Evolutionary conservation across 2,329 filamentous ascomycete genomes (phyloP), one percentile per base, ranked within the genome.

Genomic region (Sarocladiaceae sp.): DNA sequence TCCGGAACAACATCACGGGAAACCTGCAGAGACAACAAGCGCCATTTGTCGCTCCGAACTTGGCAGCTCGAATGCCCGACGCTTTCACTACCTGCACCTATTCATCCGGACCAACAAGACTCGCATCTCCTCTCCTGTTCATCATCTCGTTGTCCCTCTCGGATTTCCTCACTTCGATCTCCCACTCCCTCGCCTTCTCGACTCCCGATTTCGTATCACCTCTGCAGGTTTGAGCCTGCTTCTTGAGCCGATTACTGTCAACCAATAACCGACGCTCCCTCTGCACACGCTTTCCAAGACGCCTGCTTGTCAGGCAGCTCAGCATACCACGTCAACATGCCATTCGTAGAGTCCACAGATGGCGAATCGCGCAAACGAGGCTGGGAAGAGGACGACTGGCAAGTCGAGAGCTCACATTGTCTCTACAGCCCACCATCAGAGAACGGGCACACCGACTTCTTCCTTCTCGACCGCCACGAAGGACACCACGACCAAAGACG

Each of bases 331-430:
- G 23, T 18, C 39, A 64, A 52, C 33, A 71, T 71, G 68, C 68
- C 67, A 18, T 70, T 62, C 46, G 66, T 71, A 51, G 61, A 62
- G 26, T n/a, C 46, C 15, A 49, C 52, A 58, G 64, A n/a, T n/a
- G n/a, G 20, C 51, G 65, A 64, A 57, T 55, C 55, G 52, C 60
- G 62, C 46, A 71, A 71, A 53, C 65, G 68, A 54, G 61, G 66
- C 58, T 60, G 68, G 58, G 62, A 62, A 31, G 63, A 64, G 35
- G 58, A 65, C 12, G 57, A 60, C 50, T 50, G 47, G 47, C 29
- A 25, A 2, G 29, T 37, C 22, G 47, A 50, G 28, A 47, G 11
- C 25, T 23, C 59, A n/a, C 63, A 62, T 51, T 52, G 60, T 33
- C 56, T 62, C 4, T 63, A 63, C 55, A 55, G 52, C 20, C 52